Conservation (phyloP, 2,329 filamentous ascomycete species). For the Tolypocladium ovalisporum region DNA sequence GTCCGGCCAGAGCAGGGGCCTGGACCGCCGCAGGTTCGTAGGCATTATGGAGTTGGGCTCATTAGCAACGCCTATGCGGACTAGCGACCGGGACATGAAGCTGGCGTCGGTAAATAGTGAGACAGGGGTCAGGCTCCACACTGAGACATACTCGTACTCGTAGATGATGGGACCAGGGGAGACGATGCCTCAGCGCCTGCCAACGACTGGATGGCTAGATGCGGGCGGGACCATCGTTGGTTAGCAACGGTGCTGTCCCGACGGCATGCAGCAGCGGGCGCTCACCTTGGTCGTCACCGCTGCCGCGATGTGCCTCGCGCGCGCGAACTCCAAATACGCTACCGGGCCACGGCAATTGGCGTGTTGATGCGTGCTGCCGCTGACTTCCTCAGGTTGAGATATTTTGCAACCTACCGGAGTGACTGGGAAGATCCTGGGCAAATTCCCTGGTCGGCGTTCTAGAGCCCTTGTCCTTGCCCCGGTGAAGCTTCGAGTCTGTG, state of each 20-base stretch:
- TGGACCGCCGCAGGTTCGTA: neutral
- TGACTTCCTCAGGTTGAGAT: neutral
- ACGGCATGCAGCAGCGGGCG: neutral
- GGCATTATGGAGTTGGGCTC: neutral
- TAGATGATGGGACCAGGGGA: neutral
- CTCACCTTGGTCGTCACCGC: neutral
- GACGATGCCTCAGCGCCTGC: neutral
- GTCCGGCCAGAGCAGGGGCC: neutral
- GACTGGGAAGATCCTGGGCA: neutral
- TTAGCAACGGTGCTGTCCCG: neutral
- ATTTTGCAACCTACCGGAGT: neutral
- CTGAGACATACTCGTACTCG: neutral
- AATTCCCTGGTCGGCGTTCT: neutral
- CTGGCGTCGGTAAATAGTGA: neutral
- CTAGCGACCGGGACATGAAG: neutral
- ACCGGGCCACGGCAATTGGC: neutral
- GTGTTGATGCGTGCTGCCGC: neutral
- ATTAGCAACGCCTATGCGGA: neutral
- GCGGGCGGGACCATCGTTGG: neutral
- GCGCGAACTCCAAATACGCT: neutral
- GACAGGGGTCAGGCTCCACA: neutral
- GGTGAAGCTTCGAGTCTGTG: neutral
- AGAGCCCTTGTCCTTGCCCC: neutral
- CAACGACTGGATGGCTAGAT: neutral
- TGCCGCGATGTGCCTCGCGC: neutral